Evolutionary conservation across 495 filamentous ascomycete genomes (phyloP), one percentile per base, ranked within the genome.

Genomic region (Penicillium desertorum): DNA sequence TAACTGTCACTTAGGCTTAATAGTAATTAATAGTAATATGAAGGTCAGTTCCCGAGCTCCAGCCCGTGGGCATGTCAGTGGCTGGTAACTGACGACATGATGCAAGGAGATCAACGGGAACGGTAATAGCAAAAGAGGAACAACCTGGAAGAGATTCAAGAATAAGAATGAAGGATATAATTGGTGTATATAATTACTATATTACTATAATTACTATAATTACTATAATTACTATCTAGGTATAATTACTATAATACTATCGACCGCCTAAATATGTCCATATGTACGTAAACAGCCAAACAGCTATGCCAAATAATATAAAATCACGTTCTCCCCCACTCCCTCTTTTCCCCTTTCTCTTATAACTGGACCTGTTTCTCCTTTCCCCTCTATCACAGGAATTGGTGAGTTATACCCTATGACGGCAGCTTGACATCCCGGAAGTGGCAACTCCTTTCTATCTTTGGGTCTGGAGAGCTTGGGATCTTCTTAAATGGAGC

Each of bases 371-470:
- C 46, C 45, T 43, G 30, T 46, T 49, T 45, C 39, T 61, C 42
- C 10, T 43, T 11, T n/a, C 51, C n/a, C 30, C 30, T 51, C 45
- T 45, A 34, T 34, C 43, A 50, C 45, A 55, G n/a, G 19, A 16
- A 10, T 29, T 57, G 32, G 54, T 51, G 22, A 44, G 37, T 22
- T 45, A 11, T 10, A 4, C 16, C 63, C 61, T 64, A 72, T 73
- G 68, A 73, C 68, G 72, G 65, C 66, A 72, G 50, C 60, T 65
- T 72, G 66, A 53, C 49, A 62, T 51, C 58, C 56, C 70, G 62
- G 23, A 68, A 32, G 70, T 73, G 61, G 78, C 76, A 51, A 56
- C 57, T 61, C 56, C 62, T 63, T 30, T 51, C 20, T 17, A 12
- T 27, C 6, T n/a, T 45, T 41, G 14, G 37, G 39, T 36, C 32